A percentile compares a stretch with the other conserved stretches of the same genome.
Evolutionary conservation across 2,329 filamentous ascomycete genomes (phyloP).

Genomic region (Penicillium glabrum): DNA sequence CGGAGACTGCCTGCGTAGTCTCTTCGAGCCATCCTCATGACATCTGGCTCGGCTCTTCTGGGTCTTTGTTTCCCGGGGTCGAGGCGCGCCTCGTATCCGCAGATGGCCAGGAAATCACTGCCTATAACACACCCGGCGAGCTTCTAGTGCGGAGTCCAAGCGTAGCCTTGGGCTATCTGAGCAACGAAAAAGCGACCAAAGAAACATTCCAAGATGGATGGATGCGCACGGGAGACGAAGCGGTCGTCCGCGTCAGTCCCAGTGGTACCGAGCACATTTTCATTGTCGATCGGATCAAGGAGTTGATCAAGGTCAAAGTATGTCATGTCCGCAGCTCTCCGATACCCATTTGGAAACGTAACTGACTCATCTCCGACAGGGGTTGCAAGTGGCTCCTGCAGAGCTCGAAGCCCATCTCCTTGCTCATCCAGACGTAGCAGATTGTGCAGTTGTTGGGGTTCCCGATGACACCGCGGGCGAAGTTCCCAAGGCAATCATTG

Average conservation of each 20-base stretch:
- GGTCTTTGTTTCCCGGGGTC: conserved; percentile 65
- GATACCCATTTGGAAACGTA: not conserved
- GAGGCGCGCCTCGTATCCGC: conserved; percentile 67
- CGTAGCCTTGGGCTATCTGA: conserved; percentile 78
- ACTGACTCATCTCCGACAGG: conserved; percentile 47
- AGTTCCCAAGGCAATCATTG: conserved; percentile 63
- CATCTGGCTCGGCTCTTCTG: conserved; percentile 69
- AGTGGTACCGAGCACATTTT: conserved; percentile 76
- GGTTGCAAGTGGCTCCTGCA: conserved; percentile 78
- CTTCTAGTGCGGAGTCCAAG: conserved; percentile 75
- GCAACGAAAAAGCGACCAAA: conserved; percentile 78
- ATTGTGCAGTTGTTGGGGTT: conserved; percentile 75
- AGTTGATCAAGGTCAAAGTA: conserved; percentile 77
- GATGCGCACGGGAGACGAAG: conserved; percentile 85
- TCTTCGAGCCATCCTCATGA: conserved; percentile 59
- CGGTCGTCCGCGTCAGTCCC: conserved; percentile 63
- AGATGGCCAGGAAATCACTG: conserved; percentile 69
- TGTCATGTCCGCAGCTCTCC: conserved; percentile 5
- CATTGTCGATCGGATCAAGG: conserved; percentile 79
- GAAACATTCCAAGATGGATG: conserved; percentile 78
- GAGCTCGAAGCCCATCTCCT: conserved; percentile 80
- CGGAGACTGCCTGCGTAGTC: conserved; percentile 73
- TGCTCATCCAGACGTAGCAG: conserved; percentile 70
- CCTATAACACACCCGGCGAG: conserved; percentile 74
- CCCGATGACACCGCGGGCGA: conserved; percentile 64